These are phyloP conservation scores for Sinapis alba DNA, from an alignment of 441 rosid genomes.

Conservation along the genomic window DNA sequence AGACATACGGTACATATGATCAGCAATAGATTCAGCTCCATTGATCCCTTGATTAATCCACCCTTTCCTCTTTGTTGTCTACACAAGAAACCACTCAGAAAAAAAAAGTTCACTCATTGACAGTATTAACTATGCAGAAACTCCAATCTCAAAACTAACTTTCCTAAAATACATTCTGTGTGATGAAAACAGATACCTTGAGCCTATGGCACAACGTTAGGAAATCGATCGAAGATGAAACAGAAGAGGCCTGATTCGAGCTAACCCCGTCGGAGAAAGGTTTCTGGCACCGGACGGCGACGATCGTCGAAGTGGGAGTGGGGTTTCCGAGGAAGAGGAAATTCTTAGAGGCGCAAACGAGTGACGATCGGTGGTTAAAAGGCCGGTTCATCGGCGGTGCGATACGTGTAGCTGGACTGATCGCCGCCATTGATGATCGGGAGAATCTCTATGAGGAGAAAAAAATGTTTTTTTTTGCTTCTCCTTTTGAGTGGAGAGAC, in stretches of 20 bases:
- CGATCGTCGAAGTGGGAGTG: constrained; percentile 30
- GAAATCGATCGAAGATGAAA: constrained; percentile 61
- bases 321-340: constrained; percentile 36
- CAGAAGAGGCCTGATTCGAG: constrained; percentile 35
- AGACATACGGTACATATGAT: constrained; percentile 81
- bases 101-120: too few species aligned
- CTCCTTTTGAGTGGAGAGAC: neutral
- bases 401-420: constrained; percentile 42
- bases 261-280: constrained; percentile 42
- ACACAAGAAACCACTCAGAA: too few species aligned
- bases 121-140: too few species aligned
- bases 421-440: constrained; percentile 43
- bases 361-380: constrained; percentile 34
- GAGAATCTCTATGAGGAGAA: neutral
- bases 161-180: too few species aligned
- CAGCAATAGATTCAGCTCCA: constrained; percentile 74
- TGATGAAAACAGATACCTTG: too few species aligned
- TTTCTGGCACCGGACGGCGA: constrained; percentile 50
- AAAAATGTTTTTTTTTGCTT: neutral
- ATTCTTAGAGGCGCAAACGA: constrained; percentile 24
- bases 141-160: too few species aligned
- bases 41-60: constrained; percentile 75
- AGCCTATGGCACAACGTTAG: constrained; percentile 66
- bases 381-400: constrained; percentile 39
- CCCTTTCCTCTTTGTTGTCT: constrained; percentile 78